Evolutionary conservation across 2,329 filamentous ascomycete genomes (phyloP), one percentile per base, ranked within the genome.

Genomic region (Fusarium robinianum): DNA sequence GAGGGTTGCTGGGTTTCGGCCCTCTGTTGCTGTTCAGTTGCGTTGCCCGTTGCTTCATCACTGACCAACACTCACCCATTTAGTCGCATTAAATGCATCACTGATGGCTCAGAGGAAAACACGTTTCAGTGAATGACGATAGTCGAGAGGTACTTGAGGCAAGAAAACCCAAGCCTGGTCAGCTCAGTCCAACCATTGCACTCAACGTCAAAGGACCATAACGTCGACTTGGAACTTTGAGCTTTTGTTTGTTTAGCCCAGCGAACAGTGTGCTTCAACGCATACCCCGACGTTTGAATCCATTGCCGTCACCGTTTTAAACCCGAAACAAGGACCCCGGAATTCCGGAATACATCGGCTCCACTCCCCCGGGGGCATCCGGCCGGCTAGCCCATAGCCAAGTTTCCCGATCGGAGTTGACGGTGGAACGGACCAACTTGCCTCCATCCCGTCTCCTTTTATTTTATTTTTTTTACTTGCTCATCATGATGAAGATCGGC

Each of bases 121-220:
- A 35, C 63, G 53, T 21, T 67, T 62, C 6, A 63, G 61, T 2
- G 63, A 60, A 42, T 53, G 58, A 5, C 64, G 53, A 40, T 64
- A 65, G 22, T 56, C 50, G 12, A 63, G 40, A 27, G n/a, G n/a
- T n/a, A n/a, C n/a, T 61, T 60, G 10, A 65, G 44, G 5, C 54
- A 52, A 14, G 67, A 29, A 4, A 62, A 57, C 4, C 61, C 62
- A 8, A 67, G 41, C 6, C 44, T 40, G 5, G 52, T 52, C 31
- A 65, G 65, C 23, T 53, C n/a, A n/a, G n/a, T n/a, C 63, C 63
- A 2, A 63, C 18, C 6, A 58, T 21, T n/a, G n/a, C n/a, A n/a
- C n/a, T 44, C 17, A 19, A 64, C 46, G 10, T 50, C 39, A 7
- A 47, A 31, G 4, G n/a, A n/a, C n/a, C n/a, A n/a, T n/a, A n/a